Percentiles rank a stretch among this genome's conserved stretches.
phyloP scores from a whole-genome alignment of 371 early-diverging fungal genomes.

The Lichtheimia corymbifera region DNA sequence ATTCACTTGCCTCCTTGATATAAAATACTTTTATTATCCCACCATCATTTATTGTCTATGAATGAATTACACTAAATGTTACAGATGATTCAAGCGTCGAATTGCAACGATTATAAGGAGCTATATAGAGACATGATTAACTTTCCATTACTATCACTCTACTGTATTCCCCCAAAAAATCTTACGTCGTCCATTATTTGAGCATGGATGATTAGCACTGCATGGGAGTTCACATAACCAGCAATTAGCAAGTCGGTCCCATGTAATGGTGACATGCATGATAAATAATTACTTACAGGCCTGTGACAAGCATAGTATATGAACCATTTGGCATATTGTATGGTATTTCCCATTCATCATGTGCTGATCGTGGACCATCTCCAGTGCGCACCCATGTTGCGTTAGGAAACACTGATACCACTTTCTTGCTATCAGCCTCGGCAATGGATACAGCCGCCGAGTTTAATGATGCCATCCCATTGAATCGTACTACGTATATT shows the following conservation, averaged over 20 bases:
- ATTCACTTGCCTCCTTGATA: not conserved
- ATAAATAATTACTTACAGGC: slow-evolving; percentile 29
- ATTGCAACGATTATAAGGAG: slow-evolving; percentile 28
- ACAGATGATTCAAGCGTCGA: slow-evolving; percentile 12
- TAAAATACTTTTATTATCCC: not conserved
- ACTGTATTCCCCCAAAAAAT: not conserved
- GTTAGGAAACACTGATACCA: slow-evolving; percentile 20
- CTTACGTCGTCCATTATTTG: slow-evolving; percentile 32
- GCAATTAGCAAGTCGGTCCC: not conserved
- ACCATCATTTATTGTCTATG: not conserved
- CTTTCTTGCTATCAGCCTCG: slow-evolving; percentile 11
- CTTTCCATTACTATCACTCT: not conserved
- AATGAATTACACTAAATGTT: slow-evolving; percentile 15
- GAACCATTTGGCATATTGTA: slow-evolving; percentile 21
- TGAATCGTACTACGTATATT: slow-evolving; percentile 23
- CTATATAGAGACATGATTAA: slow-evolving; percentile 14
- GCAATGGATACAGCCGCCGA: slow-evolving; percentile 23
- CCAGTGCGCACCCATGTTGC: slow-evolving; percentile 12
- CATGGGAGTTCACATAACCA: not conserved
- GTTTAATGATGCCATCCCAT: slow-evolving; percentile 41
- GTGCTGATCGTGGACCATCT: not conserved
- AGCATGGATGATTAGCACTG: slow-evolving; percentile 38
- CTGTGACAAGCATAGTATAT: slow-evolving; percentile 29
- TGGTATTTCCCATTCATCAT: slow-evolving; percentile 36
- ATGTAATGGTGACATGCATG: not conserved